These are phyloP conservation scores for Aspergillus clavatus DNA, from an alignment of 2,329 filamentous ascomycete species.

Conservation along the genomic window DNA sequence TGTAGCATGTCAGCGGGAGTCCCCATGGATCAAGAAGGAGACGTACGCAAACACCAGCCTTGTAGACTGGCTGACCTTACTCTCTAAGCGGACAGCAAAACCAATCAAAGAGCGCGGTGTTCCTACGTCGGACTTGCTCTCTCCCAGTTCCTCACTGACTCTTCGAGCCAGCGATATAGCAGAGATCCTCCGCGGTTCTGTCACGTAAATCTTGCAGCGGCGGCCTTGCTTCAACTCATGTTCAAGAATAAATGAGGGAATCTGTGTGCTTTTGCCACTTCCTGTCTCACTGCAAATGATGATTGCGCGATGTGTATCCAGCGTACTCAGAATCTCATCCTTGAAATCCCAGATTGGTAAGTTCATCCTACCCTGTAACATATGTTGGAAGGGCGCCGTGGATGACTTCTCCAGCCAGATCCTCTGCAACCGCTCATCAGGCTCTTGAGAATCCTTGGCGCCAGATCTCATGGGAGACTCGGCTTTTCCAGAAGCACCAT, in stretches of 20 bases:
- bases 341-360: constrained; percentile 88
- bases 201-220: constrained; percentile 89
- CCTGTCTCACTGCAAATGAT: constrained; percentile 97
- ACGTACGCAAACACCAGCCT: constrained; percentile 80
- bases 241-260: constrained; percentile 90
- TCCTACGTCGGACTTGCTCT: constrained; percentile 74
- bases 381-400: constrained; percentile 61
- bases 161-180: constrained; percentile 89
- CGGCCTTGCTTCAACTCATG: constrained; percentile 76
- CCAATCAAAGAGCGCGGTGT: constrained; percentile 80
- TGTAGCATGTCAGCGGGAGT: constrained; percentile 17
- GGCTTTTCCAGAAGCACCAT: constrained; percentile 27
- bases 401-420: constrained; percentile 51
- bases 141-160: constrained; percentile 91
- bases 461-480: constrained; percentile 22
- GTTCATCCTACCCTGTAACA: constrained; percentile 73
- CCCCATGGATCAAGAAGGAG: not conserved
- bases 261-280: constrained; percentile 94
- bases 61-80: constrained; percentile 75
- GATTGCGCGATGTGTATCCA: constrained; percentile 76
- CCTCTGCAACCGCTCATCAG: constrained; percentile 43
- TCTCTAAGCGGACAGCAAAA: constrained; percentile 89
- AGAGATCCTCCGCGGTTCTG: constrained; percentile 90
- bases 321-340: constrained; percentile 68
- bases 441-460: constrained; percentile 17